phyloP scores from a whole-genome alignment of 1,139 yeast species.

The Geotrichum europaeum region DNA sequence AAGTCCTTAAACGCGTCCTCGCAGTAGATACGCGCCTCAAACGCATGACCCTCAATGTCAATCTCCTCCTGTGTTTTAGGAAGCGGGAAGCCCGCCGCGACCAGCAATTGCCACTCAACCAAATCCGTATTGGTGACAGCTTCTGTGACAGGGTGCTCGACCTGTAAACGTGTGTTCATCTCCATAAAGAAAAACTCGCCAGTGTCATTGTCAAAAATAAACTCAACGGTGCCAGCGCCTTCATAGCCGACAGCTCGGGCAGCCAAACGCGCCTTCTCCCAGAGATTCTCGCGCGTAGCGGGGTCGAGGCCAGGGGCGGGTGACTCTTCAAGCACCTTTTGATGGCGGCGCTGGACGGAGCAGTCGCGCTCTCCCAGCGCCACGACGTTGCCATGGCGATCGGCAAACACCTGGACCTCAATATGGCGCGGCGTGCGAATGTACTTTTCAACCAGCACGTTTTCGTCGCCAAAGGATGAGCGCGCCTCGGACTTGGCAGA shows the following conservation, averaged over 20 bases:
- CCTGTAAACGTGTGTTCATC: slow-evolving; percentile 58
- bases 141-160: slow-evolving; percentile 62
- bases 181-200: slow-evolving; percentile 57
- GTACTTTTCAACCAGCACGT: slow-evolving; percentile 43
- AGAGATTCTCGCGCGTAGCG: slow-evolving; percentile 48
- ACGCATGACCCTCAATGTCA: slow-evolving; percentile 31
- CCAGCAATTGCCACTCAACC: slow-evolving; percentile 89
- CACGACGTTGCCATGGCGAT: slow-evolving; percentile 41
- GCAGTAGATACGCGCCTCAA: slow-evolving; percentile 35
- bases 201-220: slow-evolving; percentile 51
- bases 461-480: slow-evolving; percentile 41
- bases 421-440: slow-evolving; percentile 43
- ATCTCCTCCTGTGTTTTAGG: slow-evolving; percentile 34
- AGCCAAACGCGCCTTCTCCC: slow-evolving; percentile 54
- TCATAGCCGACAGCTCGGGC: slow-evolving; percentile 51
- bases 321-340: slow-evolving; percentile 46
- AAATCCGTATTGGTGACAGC: slow-evolving; percentile 89
- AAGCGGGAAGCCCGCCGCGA: slow-evolving; percentile 66
- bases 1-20: slow-evolving; percentile 34
- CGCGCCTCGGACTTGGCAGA: slow-evolving; percentile 42
- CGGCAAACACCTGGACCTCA: slow-evolving; percentile 45
- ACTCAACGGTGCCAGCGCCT: slow-evolving; percentile 62
- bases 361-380: slow-evolving; percentile 47
- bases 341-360: slow-evolving; percentile 46
- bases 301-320: slow-evolving; percentile 50